Base-by-base conservation (phyloP, 2,329 filamentous ascomycete genomes). In the Penicillium sp. region DNA sequence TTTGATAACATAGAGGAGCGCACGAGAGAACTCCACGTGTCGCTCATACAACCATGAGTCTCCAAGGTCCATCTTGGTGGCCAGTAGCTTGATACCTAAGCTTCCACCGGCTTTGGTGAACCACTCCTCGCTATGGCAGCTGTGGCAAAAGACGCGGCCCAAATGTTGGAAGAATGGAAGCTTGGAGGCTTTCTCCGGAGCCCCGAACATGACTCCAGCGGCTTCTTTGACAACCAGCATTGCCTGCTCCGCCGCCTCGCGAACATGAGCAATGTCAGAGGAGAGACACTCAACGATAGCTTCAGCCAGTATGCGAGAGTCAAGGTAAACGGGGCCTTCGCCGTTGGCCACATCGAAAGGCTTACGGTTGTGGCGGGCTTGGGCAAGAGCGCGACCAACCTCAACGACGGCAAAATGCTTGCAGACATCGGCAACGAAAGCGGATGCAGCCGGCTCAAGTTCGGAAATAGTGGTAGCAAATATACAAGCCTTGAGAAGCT, bases 71-170 rank as follows among this genome's bases (percentile, higher is more conserved):
- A 98, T 82, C 68, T 94, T 89, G 2, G 91, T 94, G 35, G 94
- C 88, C 60, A 99, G 81, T 59, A 96, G 89, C 71, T 91, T 89
- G 70, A 99, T 97, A 58, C 96, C 96, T 22, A 94, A 80, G 57
- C 91, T 93, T 42, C 95, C 95, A 52, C 94, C 95, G 40, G 93
- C 91, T 78, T 99, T 99, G 55, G 93, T 93, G 73, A 97, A 99
- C 95, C 96, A 99, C 71, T 99, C 95, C 75, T 99, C 94, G 70
- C 95, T 93, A 70, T 97, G 93, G 75, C 95, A 99, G 66, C 92
- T 93, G 74, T 99, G 95, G 69, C 92, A 95, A 74, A 98, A 97
- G 0, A 88, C 89, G 62, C 87, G 90, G 42, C 90, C 89, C 6
- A 99, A 82, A 70, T 94, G 89, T 60, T 84, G 85, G 78, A 99